phyloP scores from a whole-genome alignment of 352 stramenopile species.

The Phytopythium cucurbitacearum region DNA sequence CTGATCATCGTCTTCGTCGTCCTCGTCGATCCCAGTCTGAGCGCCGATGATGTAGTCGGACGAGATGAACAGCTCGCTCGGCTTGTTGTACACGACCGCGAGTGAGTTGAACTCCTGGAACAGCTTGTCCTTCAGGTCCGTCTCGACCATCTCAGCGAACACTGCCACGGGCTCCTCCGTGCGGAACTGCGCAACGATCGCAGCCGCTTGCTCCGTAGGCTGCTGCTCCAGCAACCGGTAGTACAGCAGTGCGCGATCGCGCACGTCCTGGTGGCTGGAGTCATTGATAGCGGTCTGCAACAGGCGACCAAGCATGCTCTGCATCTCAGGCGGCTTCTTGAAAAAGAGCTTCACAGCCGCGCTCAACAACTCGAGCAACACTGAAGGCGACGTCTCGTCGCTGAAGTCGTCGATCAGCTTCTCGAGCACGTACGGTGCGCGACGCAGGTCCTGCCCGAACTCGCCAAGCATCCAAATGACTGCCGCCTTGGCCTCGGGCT shows the following conservation, averaged over 20 bases:
- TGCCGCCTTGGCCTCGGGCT: slow-evolving; percentile 89
- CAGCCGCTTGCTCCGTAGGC: slow-evolving; percentile 86
- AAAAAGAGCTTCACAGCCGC: slow-evolving; percentile 99
- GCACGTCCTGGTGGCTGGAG: slow-evolving; percentile 93
- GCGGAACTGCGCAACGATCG: slow-evolving; percentile 83
- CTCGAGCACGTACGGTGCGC: slow-evolving; percentile 97
- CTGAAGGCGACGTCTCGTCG: slow-evolving; percentile 79
- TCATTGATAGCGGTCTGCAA: slow-evolving; percentile 94
- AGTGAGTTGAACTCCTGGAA: slow-evolving; percentile 98
- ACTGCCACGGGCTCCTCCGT: slow-evolving; percentile 80
- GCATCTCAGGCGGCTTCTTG: slow-evolving; percentile 95
- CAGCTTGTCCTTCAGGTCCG: slow-evolving; percentile 83
- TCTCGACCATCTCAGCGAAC: slow-evolving; percentile 81
- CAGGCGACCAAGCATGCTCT: slow-evolving; percentile 95
- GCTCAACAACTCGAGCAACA: slow-evolving; percentile 94
- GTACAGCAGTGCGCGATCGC: slow-evolving; percentile 97
- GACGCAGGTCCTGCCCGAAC: slow-evolving; percentile 90
- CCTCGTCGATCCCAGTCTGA: slow-evolving; percentile 28
- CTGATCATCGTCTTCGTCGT: slow-evolving; percentile 49
- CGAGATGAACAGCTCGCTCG: slow-evolving; percentile 94
- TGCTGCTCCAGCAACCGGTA: slow-evolving; percentile 94
- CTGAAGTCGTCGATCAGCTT: slow-evolving; percentile 93
- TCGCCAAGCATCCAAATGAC: slow-evolving; percentile 97
- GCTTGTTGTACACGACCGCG: slow-evolving; percentile 96
- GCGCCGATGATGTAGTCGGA: slow-evolving; percentile 49